Evolutionary conservation across 495 filamentous ascomycete species (phyloP).

Genomic region (Neurospora intermedia): DNA sequence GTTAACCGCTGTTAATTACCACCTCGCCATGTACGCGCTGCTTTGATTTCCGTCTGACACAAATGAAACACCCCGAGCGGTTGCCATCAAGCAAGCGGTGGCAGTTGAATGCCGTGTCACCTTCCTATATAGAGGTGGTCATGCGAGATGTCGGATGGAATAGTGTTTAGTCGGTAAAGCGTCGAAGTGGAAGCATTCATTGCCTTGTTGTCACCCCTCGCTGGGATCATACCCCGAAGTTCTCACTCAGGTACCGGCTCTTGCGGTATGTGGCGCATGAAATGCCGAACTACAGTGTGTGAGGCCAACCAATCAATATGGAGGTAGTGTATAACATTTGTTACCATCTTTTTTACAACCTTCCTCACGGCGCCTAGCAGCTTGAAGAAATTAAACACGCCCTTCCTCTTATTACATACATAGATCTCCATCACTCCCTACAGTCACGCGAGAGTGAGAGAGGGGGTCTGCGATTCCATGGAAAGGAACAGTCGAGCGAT

Average conservation of each 20-base stretch:
- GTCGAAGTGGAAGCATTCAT: background rate
- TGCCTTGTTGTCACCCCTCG: background rate
- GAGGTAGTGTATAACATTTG: background rate
- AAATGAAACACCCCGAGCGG: background rate
- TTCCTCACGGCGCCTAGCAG: background rate
- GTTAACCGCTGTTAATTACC: background rate
- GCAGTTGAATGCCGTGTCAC: background rate
- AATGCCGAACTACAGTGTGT: background rate
- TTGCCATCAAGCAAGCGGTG: background rate
- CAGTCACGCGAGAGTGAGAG: too few relatives aligned
- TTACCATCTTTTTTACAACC: background rate
- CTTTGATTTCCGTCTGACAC: background rate
- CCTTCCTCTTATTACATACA: background rate
- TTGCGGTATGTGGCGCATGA: background rate
- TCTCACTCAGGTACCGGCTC: background rate
- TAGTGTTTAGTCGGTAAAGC: background rate
- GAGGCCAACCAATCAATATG: background rate
- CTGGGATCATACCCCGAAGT: background rate
- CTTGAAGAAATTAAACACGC: background rate
- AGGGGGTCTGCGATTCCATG: too few relatives aligned
- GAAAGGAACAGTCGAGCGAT: background rate
- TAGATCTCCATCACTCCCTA: too few relatives aligned
- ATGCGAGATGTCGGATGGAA: background rate
- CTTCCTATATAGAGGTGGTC: background rate
- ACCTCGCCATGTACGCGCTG: background rate